A percentile compares a stretch with the other conserved stretches of the same genome.
These are phyloP conservation scores for Ambrosiella cleistominuta DNA, from an alignment of 2,329 filamentous ascomycete genomes.

Conservation along the genomic window DNA sequence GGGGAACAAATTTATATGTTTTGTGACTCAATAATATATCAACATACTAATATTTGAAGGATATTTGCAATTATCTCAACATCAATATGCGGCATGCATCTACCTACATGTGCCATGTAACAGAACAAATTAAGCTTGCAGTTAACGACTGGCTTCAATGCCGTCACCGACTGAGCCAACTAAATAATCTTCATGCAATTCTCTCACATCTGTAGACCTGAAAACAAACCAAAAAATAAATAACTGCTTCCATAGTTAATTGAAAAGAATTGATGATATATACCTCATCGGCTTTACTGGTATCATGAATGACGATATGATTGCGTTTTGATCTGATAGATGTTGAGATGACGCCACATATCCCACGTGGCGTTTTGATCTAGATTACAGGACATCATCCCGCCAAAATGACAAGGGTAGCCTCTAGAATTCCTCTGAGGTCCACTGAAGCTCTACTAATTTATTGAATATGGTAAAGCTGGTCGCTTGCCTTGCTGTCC, in stretches of 20 bases:
- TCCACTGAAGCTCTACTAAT: neutral
- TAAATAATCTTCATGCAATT: no score
- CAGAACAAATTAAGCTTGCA: neutral
- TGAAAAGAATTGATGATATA: no score
- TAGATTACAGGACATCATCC: neutral
- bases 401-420: neutral
- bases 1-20: neutral
- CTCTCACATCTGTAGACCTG: no score
- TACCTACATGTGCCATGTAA: neutral
- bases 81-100: neutral
- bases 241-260: no score
- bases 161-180: no score
- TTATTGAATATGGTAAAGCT: neutral
- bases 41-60: no score
- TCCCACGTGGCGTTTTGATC: neutral
- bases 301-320: no score
- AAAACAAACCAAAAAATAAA: no score
- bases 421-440: neutral
- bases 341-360: neutral
- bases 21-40: no score
- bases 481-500: conserved; percentile 5
- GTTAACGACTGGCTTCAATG: no score
- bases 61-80: neutral
- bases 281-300: no score
- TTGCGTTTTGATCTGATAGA: no score